Conservation (phyloP, 2,329 filamentous ascomycete genomes). For the Cladosporium sp. region DNA sequence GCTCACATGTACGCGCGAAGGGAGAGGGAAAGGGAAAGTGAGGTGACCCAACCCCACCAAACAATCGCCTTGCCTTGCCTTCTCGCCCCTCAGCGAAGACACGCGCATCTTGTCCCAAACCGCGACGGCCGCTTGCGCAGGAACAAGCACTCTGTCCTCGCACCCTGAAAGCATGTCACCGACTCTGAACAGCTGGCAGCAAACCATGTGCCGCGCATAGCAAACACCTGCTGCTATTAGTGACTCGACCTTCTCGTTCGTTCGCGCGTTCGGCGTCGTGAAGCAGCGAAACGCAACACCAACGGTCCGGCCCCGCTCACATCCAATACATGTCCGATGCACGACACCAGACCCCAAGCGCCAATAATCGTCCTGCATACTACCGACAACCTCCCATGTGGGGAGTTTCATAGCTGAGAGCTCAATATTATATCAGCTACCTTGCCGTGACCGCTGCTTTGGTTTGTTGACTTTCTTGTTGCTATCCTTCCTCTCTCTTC, state of each 20-base stretch:
- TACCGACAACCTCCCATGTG: neutral
- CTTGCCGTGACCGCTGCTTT: neutral
- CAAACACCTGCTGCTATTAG: neutral
- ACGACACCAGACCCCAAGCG: neutral
- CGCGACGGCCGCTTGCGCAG: constrained; percentile 1
- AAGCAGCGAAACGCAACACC: constrained; percentile 5
- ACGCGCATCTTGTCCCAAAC: neutral
- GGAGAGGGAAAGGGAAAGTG: no score
- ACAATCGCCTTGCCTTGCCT: neutral
- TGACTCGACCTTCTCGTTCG: neutral
- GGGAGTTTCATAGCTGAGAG: constrained; percentile 2
- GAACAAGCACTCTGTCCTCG: neutral
- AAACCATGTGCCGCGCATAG: neutral
- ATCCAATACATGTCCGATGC: constrained; percentile 3
- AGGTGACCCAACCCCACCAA: no score
- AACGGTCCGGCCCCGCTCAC: constrained; percentile 8
- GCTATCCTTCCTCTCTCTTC: neutral
- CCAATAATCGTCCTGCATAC: neutral
- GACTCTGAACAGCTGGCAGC: neutral
- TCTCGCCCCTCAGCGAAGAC: neutral
- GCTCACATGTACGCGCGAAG: no score
- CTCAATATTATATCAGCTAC: neutral
- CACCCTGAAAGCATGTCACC: neutral
- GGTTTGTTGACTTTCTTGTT: neutral
- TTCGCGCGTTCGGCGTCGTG: constrained; percentile 4